Evolutionary conservation across 2,329 filamentous ascomycete species (phyloP), one percentile per base, ranked within the genome.

Genomic region (Sphaerostilbella broomeana): DNA sequence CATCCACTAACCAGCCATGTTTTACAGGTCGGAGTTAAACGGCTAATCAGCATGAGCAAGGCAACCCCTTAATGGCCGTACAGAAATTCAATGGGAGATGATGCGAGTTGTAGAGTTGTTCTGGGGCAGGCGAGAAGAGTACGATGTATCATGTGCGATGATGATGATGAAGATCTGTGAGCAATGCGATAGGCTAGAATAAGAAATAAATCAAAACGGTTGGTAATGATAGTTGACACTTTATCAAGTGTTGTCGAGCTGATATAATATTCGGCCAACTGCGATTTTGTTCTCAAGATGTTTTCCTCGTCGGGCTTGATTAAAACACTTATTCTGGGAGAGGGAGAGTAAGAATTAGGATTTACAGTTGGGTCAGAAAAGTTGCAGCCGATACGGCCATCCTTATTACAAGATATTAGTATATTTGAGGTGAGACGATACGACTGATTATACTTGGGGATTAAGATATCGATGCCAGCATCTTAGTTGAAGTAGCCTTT

Each of bases 1-100:
- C 28, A 16, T n/a, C 5, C 44, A 48, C 69, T 78, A 67, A 78
- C 54, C 19, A 9, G n/a, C 33, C 19, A 10, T 10, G 34, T 27
- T 35, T 44, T 29, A 24, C 46, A 85, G 81, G 78, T 84, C 51
- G 84, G 84, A 55, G 76, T 88, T 30, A 88, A 87, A 64, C 74
- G 84, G 49, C 67, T 88, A 54, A 77, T 87, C 52, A 81, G 77
- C 60, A 87, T 88, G 84, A 86, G 83, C 67, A 81, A 81, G 62
- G 81, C 77, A 22, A 86, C 83, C 7, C 77, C 81, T 44, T 81
- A 55, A 63, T 40, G 9, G 19, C n/a, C n/a, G n/a, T n/a, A n/a
- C n/a, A n/a, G n/a, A n/a, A n/a, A n/a, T n/a, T n/a, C n/a, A 19
- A 22, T 15, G 21, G 25, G n/a, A 22, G 25, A 17, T 35, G 12